These are phyloP conservation scores for Skeletonema menzelii DNA, from an alignment of 108 stramenopile genomes.

Conservation along the genomic window DNA sequence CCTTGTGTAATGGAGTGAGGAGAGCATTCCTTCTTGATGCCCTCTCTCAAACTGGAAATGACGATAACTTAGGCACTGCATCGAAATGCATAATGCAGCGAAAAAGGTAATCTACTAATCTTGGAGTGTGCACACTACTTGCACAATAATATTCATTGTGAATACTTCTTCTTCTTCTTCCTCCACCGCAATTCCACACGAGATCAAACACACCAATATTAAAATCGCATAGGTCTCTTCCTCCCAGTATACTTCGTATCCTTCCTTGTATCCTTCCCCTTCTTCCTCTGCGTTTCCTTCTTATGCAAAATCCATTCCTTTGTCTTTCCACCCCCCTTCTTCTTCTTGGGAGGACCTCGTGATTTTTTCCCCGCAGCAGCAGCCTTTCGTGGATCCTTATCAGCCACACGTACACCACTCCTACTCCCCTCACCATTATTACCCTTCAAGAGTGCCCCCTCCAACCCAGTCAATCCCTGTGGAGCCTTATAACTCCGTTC, in stretches of 20 bases:
- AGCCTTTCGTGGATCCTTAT: constrained; percentile 32
- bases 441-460: constrained; percentile 23
- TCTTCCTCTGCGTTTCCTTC: constrained; percentile 93
- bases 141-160: no score
- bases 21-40: no score
- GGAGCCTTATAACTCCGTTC: constrained; percentile 82
- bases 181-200: no score
- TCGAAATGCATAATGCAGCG: no score
- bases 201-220: constrained; percentile 23
- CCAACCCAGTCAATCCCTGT: constrained; percentile 44
- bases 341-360: constrained; percentile 45
- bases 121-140: no score
- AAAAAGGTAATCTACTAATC: no score
- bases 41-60: no score
- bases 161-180: no score
- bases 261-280: constrained; percentile 91
- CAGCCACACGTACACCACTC: constrained; percentile 36
- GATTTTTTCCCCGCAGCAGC: constrained; percentile 33
- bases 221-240: constrained; percentile 93
- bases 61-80: no score
- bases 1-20: no score
- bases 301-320: constrained; percentile 98
- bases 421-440: constrained; percentile 2
- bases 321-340: constrained; percentile 82
- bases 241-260: constrained; percentile 98